Conservation (phyloP, 768 basidiomycete species). For the Cystofilobasidium ferigula region DNA sequence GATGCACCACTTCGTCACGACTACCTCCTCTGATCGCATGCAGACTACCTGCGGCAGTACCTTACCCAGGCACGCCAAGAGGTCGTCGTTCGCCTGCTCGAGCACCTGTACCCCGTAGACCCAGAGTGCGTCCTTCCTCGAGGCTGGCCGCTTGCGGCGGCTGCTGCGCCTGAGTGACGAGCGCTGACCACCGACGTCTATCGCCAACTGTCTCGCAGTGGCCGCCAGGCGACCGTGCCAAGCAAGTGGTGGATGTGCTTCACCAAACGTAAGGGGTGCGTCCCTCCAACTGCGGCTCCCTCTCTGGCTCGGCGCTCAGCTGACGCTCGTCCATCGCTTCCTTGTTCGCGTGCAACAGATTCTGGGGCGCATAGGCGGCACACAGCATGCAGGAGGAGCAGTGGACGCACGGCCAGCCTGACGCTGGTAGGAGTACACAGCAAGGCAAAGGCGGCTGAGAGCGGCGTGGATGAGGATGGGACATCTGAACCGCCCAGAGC, state of each 20-base stretch:
- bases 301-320: background rate
- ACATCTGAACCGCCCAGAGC: too few species aligned
- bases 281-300: background rate
- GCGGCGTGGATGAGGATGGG: too few species aligned
- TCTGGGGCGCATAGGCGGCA: too few species aligned
- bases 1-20: background rate
- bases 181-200: background rate
- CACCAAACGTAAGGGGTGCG: slow-evolving; percentile 62
- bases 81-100: slow-evolving; percentile 70
- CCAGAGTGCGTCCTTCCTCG: slow-evolving; percentile 25
- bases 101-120: slow-evolving; percentile 61
- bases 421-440: too few species aligned
- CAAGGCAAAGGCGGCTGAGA: too few species aligned
- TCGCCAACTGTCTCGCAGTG: slow-evolving; percentile 34
- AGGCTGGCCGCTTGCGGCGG: background rate
- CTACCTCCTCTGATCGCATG: background rate
- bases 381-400: too few species aligned
- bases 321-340: background rate
- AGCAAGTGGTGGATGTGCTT: slow-evolving; percentile 99
- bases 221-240: slow-evolving; percentile 50
- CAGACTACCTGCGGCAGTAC: slow-evolving; percentile 59
- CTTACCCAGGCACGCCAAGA: slow-evolving; percentile 89
- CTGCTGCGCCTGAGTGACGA: background rate
- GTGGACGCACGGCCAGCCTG: too few species aligned
- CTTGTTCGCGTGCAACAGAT: background rate